These are phyloP conservation scores for Parasitella parasitica DNA, from an alignment of 371 early-diverging fungal species.

Conservation along the genomic window DNA sequence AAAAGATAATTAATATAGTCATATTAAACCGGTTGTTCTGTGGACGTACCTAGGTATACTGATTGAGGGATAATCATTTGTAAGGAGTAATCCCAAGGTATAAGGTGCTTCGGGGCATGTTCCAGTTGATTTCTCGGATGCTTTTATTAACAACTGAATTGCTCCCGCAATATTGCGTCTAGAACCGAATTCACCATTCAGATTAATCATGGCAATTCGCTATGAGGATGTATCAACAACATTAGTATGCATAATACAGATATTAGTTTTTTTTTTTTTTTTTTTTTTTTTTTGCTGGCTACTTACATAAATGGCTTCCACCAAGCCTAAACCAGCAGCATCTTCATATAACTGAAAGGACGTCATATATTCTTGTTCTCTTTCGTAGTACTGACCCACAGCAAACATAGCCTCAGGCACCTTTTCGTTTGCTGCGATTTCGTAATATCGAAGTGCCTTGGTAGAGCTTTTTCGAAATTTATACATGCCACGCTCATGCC, in stretches of 20 bases:
- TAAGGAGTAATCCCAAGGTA: slow-evolving; percentile 33
- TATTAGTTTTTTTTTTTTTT: too few relatives aligned
- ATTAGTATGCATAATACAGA: neutral
- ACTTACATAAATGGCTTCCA: slow-evolving; percentile 67
- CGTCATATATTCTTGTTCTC: slow-evolving; percentile 57
- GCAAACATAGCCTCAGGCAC: slow-evolving; percentile 44
- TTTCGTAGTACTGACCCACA: slow-evolving; percentile 47
- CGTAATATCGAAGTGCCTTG: slow-evolving; percentile 47
- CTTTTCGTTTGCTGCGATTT: slow-evolving; percentile 31
- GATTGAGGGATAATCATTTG: slow-evolving; percentile 32
- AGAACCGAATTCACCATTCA: slow-evolving; percentile 44
- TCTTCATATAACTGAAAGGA: slow-evolving; percentile 76
- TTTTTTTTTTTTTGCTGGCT: too few relatives aligned
- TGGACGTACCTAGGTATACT: slow-evolving; percentile 32
- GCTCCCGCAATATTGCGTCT: slow-evolving; percentile 32
- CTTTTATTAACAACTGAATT: slow-evolving; percentile 30
- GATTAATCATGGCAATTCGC: slow-evolving; percentile 40
- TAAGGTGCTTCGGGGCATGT: slow-evolving; percentile 41
- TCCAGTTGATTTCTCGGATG: slow-evolving; percentile 33
- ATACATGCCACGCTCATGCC: slow-evolving; percentile 68
- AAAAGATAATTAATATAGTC: neutral
- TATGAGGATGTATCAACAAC: slow-evolving; percentile 8
- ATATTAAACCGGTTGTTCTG: neutral
- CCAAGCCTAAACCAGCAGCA: slow-evolving; percentile 68
- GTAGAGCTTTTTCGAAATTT: slow-evolving; percentile 52